These are phyloP conservation scores for Hypoxylon sp. DNA, from an alignment of 2,329 filamentous ascomycete species.

Conservation along the genomic window DNA sequence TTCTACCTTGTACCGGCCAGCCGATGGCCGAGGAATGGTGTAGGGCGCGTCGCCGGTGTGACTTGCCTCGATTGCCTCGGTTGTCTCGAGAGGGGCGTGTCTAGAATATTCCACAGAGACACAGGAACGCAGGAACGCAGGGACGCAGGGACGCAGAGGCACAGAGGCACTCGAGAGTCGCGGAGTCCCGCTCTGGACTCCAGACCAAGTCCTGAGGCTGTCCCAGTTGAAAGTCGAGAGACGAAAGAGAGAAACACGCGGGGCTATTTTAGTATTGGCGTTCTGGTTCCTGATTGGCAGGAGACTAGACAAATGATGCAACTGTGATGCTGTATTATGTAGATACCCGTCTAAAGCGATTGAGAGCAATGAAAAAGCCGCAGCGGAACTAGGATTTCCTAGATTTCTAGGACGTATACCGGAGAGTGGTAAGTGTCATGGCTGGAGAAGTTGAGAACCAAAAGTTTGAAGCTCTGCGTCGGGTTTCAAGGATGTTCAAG, in stretches of 20 bases:
- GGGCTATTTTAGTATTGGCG: slow-evolving; percentile 18
- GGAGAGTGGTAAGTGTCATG: neutral
- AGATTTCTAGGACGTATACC: neutral
- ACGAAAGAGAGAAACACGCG: slow-evolving; percentile 15
- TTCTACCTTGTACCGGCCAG: slow-evolving; percentile 27
- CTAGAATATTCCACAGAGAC: neutral
- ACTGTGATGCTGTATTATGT: slow-evolving; percentile 5
- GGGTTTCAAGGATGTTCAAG: slow-evolving; percentile 29
- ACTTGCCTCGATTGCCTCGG: slow-evolving; percentile 4
- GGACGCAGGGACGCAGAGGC: too few species aligned
- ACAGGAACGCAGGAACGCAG: too few species aligned
- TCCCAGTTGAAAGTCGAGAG: neutral
- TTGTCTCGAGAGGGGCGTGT: slow-evolving; percentile 14
- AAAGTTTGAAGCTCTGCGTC: slow-evolving; percentile 10
- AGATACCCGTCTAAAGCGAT: neutral
- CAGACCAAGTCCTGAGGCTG: neutral
- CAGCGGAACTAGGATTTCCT: neutral
- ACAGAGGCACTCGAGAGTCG: neutral
- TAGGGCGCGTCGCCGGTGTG: slow-evolving; percentile 9
- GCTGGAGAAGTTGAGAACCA: slow-evolving; percentile 1
- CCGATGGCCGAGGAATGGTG: slow-evolving; percentile 1
- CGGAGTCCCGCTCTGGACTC: neutral
- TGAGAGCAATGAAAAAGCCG: neutral
- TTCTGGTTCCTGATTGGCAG: slow-evolving; percentile 8
- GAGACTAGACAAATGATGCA: neutral